Base-by-base conservation (phyloP, 805 yeast genomes). In the Myxozyma melibiosi region DNA sequence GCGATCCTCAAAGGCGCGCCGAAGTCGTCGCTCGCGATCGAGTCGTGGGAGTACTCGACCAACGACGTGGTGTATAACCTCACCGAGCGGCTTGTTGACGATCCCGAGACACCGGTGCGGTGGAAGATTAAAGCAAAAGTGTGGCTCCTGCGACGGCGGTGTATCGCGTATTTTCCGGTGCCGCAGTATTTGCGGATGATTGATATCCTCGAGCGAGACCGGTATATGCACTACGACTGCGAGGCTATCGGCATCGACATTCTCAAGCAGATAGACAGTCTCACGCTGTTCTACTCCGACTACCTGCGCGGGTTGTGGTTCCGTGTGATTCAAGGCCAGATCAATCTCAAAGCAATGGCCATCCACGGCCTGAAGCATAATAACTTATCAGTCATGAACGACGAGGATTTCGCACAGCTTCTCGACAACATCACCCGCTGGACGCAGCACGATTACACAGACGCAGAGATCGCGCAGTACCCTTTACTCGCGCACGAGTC, bases 11-110 rank as follows among this genome's bases (percentile, higher is more conserved):
- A 9, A 9, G 13, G 35, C 9, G 35, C 35, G 35, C 35, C 14
- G 13, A 14, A 31, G 13, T 14, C 35, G 35, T 31, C 35, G 35
- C 35, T 45, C 20, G 28, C 20, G 22, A 33, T 45, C 31, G 49
- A 45, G n/a, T 45, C 39, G 5, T 33, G 49, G 49, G 34, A 34
- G 13, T 45, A 45, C 24, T 45, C 49, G 13, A 45, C 49, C 18
- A 33, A 33, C 31, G 24, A 27, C 4, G 27, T 18, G 2, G 7
- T 25, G 4, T 22, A 33, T 18, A n/a, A 20, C 11, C 9, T 18
- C 13, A n/a, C 20, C 40, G 31, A 30, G 13, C 20, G 2, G 8
- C 30, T 5, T 14, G 7, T 9, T 16, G 34, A 22, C 6, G 11
- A 33, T 4, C 24, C n/a, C n/a, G n/a, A n/a, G n/a, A n/a, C n/a